These are phyloP conservation scores for Colletotrichum tofieldiae DNA, from an alignment of 2,329 filamentous ascomycete genomes.

Conservation along the genomic window DNA sequence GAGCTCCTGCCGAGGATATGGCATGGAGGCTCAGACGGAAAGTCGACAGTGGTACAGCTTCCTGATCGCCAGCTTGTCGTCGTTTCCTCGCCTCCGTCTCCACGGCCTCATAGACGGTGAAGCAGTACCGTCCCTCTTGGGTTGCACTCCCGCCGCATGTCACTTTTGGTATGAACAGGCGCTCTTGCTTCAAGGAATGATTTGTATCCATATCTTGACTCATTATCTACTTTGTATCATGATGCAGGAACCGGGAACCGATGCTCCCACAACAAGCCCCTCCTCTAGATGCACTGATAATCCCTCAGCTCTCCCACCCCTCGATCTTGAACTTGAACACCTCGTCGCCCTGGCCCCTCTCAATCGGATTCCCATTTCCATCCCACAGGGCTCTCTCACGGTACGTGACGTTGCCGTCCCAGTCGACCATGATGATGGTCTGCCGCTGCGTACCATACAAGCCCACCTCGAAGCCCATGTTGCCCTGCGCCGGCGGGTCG, in stretches of 20 bases:
- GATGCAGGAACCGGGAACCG: background rate
- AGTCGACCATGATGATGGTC: constrained; percentile 74
- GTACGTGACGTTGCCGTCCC: constrained; percentile 74
- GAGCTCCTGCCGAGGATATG: constrained; percentile 13
- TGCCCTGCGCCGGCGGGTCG: constrained; percentile 47
- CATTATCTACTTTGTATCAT: background rate
- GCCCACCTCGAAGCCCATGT: constrained; percentile 68
- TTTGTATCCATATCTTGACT: background rate
- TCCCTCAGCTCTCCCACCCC: constrained; percentile 59
- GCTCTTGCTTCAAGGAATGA: background rate
- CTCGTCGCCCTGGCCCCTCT: constrained; percentile 69
- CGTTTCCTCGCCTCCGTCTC: background rate
- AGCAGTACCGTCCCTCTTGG: background rate
- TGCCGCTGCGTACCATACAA: constrained; percentile 78
- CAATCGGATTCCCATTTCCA: constrained; percentile 68
- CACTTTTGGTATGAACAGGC: background rate
- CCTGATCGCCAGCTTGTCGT: background rate
- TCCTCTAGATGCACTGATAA: background rate
- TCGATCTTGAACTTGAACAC: constrained; percentile 71
- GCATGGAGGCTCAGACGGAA: background rate
- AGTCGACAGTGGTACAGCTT: background rate
- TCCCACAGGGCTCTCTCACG: constrained; percentile 75
- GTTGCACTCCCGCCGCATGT: background rate
- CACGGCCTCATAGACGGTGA: background rate
- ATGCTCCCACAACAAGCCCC: background rate